Conservation (phyloP, 1,284 basidiomycete species). For the Cryptococcus wingfieldii region DNA sequence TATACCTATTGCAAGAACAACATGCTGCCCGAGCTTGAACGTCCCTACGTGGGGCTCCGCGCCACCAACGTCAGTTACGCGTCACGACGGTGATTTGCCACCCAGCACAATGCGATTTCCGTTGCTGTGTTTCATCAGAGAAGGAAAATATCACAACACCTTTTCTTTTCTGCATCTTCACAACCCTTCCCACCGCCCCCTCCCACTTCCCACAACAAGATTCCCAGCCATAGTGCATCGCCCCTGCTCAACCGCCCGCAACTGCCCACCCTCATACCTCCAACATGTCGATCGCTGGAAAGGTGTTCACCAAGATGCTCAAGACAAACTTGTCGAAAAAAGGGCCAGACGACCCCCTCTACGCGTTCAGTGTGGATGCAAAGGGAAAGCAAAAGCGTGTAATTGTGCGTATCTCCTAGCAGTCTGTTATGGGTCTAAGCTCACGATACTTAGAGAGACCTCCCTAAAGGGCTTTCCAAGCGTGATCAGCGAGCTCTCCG, state of each 20-base stretch:
- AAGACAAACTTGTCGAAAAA: constrained; percentile 59
- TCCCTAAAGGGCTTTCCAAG: constrained; percentile 71
- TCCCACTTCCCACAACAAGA: neutral
- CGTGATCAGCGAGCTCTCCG: constrained; percentile 72
- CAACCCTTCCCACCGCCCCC: neutral
- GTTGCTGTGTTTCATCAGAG: no score
- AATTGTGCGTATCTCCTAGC: constrained; percentile 55
- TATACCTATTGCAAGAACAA: no score
- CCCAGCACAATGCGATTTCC: no score
- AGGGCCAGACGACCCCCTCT: constrained; percentile 69
- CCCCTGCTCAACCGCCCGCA: neutral
- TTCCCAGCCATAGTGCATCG: neutral
- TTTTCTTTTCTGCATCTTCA: neutral
- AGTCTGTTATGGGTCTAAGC: neutral
- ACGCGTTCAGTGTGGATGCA: constrained; percentile 66
- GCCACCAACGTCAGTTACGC: no score
- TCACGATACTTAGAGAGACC: constrained; percentile 55
- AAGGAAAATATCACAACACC: neutral
- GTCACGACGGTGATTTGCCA: no score
- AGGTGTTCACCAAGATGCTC: constrained; percentile 54
- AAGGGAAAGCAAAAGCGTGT: constrained; percentile 62
- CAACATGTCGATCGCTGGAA: constrained; percentile 29
- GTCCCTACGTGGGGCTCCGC: no score
- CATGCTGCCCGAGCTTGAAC: no score
- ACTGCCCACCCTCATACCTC: neutral